Percentiles rank a stretch among this genome's conserved stretches.
Conservation (phyloP, 2,329 filamentous ascomycete species). For the Akanthomyces uredinophilus region DNA sequence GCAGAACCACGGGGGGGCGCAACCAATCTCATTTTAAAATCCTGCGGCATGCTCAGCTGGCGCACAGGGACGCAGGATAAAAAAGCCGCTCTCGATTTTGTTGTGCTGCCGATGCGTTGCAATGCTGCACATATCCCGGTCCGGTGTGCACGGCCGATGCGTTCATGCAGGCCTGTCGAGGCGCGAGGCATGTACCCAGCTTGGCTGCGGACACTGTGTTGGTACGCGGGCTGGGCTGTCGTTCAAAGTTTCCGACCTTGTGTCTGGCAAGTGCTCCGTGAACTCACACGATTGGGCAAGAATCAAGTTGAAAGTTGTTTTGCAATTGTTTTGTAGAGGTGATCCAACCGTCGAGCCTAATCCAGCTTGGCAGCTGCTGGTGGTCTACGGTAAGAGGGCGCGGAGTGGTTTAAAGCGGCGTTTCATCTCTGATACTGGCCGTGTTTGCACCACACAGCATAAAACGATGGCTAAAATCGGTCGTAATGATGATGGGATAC, state of each 20-base stretch:
- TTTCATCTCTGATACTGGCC: slow-evolving; percentile 9
- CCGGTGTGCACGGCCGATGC: not conserved
- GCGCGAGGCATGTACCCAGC: not conserved
- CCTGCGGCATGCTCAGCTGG: no score
- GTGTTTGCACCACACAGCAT: not conserved
- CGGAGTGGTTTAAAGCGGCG: not conserved
- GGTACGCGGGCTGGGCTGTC: not conserved
- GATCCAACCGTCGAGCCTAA: not conserved
- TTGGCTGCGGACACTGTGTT: no score
- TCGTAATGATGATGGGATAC: not conserved
- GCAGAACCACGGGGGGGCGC: not conserved
- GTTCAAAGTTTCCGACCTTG: not conserved
- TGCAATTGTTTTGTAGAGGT: not conserved
- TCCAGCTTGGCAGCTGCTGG: no score
- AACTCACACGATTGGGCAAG: no score
- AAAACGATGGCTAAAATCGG: not conserved
- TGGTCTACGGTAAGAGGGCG: not conserved
- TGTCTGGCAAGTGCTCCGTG: no score
- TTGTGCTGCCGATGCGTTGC: not conserved
- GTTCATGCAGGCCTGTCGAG: not conserved
- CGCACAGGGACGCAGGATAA: no score
- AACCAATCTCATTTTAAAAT: not conserved
- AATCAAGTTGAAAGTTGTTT: not conserved
- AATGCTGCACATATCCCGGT: not conserved
- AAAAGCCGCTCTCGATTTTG: no score